These are phyloP conservation scores for Sanghuangporus sanghuang DNA, from an alignment of 1,284 basidiomycete genomes.

Conservation along the genomic window DNA sequence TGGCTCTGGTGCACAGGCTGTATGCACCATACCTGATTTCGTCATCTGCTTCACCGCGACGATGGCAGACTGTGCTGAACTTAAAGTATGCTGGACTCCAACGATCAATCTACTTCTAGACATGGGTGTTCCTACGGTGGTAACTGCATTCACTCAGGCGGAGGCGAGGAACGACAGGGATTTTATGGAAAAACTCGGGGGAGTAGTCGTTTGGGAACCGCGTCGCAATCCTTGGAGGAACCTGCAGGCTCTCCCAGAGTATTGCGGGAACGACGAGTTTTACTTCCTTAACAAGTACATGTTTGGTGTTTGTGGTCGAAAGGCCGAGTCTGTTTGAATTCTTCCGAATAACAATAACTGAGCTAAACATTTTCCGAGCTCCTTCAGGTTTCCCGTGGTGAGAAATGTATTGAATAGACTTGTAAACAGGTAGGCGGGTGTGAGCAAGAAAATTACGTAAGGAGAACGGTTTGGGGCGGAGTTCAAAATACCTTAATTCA, in stretches of 20 bases:
- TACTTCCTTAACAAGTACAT: background rate
- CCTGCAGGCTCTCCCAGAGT: background rate
- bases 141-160: background rate
- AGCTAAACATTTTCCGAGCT: no score
- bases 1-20: background rate
- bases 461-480: slow-evolving; percentile 15
- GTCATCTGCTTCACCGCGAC: background rate
- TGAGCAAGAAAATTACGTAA: background rate
- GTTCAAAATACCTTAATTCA: slow-evolving; percentile 10
- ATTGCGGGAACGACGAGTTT: background rate
- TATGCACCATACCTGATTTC: background rate
- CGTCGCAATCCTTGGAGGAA: slow-evolving; percentile 7
- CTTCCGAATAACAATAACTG: background rate
- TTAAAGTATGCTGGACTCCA: background rate
- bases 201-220: background rate
- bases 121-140: background rate
- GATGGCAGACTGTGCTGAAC: background rate
- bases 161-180: background rate
- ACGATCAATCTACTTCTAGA: slow-evolving; percentile 2
- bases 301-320: background rate
- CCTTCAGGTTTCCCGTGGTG: no score
- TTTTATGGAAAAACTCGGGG: background rate
- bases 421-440: background rate
- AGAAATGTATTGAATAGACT: background rate
- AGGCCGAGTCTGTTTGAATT: background rate